phyloP scores from a whole-genome alignment of 2,329 filamentous ascomycete species.

The Diaporthe australafricana region DNA sequence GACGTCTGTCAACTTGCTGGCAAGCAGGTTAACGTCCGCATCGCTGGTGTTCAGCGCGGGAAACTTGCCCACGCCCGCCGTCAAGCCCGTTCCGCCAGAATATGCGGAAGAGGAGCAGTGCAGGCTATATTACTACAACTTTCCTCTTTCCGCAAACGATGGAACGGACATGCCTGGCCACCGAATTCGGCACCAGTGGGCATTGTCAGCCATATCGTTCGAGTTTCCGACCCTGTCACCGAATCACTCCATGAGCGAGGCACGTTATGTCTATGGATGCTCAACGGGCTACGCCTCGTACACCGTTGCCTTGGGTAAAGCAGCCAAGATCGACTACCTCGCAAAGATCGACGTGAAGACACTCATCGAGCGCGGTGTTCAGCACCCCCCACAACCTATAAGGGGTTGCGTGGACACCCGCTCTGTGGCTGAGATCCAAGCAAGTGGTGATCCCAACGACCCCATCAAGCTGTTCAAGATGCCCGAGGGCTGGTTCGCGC shows the following conservation, averaged over 20 bases:
- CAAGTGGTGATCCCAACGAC: slow-evolving; percentile 57
- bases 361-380: slow-evolving; percentile 65
- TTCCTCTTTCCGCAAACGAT: slow-evolving; percentile 54
- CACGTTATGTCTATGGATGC: slow-evolving; percentile 76
- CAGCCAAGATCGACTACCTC: slow-evolving; percentile 74
- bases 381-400: slow-evolving; percentile 57
- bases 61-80: slow-evolving; percentile 67
- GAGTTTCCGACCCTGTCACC: slow-evolving; percentile 74
- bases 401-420: slow-evolving; percentile 73
- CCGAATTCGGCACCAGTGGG: slow-evolving; percentile 71
- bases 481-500: slow-evolving; percentile 71
- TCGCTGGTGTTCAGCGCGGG: slow-evolving; percentile 74
- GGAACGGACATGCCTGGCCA: slow-evolving; percentile 38
- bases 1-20: slow-evolving; percentile 70
- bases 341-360: slow-evolving; percentile 69
- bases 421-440: slow-evolving; percentile 63
- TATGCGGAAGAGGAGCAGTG: slow-evolving; percentile 73
- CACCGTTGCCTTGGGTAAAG: slow-evolving; percentile 69
- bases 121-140: slow-evolving; percentile 76
- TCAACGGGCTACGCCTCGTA: slow-evolving; percentile 69
- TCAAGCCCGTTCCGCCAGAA: slow-evolving; percentile 48
- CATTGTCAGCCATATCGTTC: slow-evolving; percentile 72
- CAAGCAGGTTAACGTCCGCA: slow-evolving; percentile 74
- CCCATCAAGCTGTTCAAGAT: slow-evolving; percentile 72
- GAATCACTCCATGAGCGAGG: slow-evolving; percentile 64